Evolutionary conservation across 163 green algal species (phyloP).

Genomic region (Chlorella variabilis): DNA sequence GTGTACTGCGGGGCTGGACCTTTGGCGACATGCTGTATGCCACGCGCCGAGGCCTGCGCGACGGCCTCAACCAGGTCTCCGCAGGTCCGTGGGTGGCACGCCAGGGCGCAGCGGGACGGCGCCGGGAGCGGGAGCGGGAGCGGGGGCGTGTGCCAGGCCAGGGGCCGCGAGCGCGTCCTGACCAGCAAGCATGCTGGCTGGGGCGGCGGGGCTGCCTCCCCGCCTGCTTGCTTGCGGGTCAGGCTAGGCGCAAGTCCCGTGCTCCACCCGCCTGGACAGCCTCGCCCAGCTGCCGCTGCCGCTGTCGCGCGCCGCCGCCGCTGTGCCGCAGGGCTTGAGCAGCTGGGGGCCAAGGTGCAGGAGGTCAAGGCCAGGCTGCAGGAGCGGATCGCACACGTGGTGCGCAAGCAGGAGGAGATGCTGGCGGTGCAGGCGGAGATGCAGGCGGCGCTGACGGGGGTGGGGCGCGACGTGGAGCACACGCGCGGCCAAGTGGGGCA

Average conservation of each 20-base stretch:
- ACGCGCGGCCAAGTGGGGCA: constrained; percentile 48
- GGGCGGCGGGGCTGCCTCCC: background rate
- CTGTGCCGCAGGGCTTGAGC: constrained; percentile 40
- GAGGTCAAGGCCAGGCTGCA: constrained; percentile 39
- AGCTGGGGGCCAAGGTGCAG: constrained; percentile 9
- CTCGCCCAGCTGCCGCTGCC: background rate
- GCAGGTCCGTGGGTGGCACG: background rate
- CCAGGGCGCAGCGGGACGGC: background rate
- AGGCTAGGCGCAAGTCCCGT: background rate
- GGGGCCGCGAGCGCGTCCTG: background rate
- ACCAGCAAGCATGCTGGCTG: background rate
- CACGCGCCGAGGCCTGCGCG: constrained; percentile 48
- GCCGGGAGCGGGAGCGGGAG: no score
- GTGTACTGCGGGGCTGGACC: constrained; percentile 48
- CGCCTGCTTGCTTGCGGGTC: background rate
- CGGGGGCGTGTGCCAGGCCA: background rate
- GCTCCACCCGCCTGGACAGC: no score
- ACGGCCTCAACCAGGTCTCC: constrained; percentile 44
- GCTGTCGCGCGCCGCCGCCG: constrained; percentile 7
- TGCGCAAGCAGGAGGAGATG: constrained; percentile 55
- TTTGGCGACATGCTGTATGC: constrained; percentile 62
- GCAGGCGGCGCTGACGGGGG: constrained; percentile 37
- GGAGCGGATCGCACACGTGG: constrained; percentile 31
- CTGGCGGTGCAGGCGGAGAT: constrained; percentile 44
- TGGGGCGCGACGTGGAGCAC: constrained; percentile 53